Base-by-base conservation (phyloP, 2,329 filamentous ascomycete genomes). In the Paraphoma chrysanthemicola region DNA sequence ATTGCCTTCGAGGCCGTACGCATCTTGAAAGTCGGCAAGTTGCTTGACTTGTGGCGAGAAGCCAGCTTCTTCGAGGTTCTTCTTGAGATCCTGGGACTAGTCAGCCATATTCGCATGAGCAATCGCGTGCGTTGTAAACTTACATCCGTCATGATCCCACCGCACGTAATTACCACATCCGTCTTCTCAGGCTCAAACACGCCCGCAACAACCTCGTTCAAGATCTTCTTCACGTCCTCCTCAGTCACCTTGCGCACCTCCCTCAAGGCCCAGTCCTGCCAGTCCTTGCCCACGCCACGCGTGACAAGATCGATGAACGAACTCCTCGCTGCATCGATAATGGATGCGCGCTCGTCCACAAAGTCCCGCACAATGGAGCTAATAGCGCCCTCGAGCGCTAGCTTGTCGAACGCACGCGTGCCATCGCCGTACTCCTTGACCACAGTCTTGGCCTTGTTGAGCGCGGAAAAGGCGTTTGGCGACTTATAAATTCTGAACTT, bases 401-500 rank as follows among this genome's bases (percentile, higher is more conserved):
- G 83, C 52, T 88, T 86, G 71, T 98, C 92, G 53, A 99, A 89
- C 30, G 84, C 82, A 1, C 85, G 84, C 8, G 83, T 84, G 8
- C 92, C 94, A 28, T 87, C 84, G 2, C 90, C 89, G 64, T 96
- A 89, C 57, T 88, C 88, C 43, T 87, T 82, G 42, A 98, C 88
- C 18, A 94, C 88, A 36, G 88, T 85, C 60, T 89, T 89, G 49
- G 90, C 90, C 0, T 91, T 91, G 30, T 83, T 81, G 70, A 95
- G 96, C 0, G 95, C 95, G 75, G 93, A 95, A 78, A 88, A 92
- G 0, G 90, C 89, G 63, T 97, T 92, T 0, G 95, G 94, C 0
- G 92, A 96, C 28, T 94, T 90, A 80, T 96, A 97, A 42, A 98
- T 89, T 52, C 88, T 87, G 79, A 96, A 96, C 59, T 91, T 89